Conservation (phyloP, 768 basidiomycete species). For the Rickenella mellea region DNA sequence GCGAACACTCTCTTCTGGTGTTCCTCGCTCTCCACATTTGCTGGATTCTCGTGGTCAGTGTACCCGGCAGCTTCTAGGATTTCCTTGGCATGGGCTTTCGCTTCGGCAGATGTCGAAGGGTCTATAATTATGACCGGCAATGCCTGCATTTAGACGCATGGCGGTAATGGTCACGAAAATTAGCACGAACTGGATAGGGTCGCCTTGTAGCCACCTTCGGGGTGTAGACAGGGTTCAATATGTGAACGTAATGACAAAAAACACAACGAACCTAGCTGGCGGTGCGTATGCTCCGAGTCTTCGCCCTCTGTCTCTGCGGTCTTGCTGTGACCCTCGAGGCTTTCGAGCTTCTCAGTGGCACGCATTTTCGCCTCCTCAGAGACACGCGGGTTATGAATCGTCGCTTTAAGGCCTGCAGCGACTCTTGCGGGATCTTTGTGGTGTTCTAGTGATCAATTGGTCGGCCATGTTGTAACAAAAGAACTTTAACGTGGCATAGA, state of each 20-base stretch:
- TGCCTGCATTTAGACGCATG: too few species aligned
- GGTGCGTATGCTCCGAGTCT: too few species aligned
- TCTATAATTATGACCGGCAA: too few species aligned
- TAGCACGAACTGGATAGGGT: background rate
- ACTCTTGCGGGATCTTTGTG: slow-evolving; percentile 37
- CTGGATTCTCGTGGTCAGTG: background rate
- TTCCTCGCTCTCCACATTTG: background rate
- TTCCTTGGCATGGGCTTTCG: background rate
- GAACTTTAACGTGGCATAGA: too few species aligned
- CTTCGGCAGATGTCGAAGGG: background rate
- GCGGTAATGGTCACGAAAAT: background rate
- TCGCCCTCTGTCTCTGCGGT: background rate
- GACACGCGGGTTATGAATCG: slow-evolving; percentile 48
- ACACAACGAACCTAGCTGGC: too few species aligned
- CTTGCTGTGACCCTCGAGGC: slow-evolving; percentile 1
- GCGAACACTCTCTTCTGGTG: background rate
- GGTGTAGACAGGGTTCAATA: background rate
- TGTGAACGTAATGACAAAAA: background rate
- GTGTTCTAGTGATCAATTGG: too few species aligned
- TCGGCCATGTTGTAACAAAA: too few species aligned
- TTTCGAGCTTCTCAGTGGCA: slow-evolving; percentile 35
- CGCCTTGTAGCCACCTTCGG: background rate
- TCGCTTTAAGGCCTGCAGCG: slow-evolving; percentile 48
- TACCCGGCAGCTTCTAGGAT: background rate
- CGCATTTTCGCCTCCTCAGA: slow-evolving; percentile 43